Conservation (phyloP, 768 basidiomycete species). For the Boletellus ananiceps region DNA sequence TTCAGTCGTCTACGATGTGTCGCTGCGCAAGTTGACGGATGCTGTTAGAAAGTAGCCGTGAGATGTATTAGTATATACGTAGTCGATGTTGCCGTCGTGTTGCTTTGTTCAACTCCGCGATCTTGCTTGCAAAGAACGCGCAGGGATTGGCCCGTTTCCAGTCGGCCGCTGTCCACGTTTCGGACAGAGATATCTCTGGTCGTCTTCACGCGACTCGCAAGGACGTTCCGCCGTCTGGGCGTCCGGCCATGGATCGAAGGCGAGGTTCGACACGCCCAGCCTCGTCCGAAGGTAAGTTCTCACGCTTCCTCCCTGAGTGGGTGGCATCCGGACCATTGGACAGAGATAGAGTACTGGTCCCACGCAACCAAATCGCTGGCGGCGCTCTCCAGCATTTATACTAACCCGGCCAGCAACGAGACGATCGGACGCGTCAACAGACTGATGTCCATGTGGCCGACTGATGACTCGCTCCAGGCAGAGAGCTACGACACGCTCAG, state of each 20-base stretch:
- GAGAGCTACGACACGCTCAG: conserved; percentile 67
- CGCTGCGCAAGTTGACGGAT: conserved; percentile 55
- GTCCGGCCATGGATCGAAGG: conserved; percentile 57
- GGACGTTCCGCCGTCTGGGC: not conserved
- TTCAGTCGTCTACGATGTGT: conserved; percentile 81
- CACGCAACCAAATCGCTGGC: conserved; percentile 59
- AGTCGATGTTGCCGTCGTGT: not conserved
- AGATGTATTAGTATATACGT: not conserved
- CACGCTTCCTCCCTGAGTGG: conserved; percentile 15
- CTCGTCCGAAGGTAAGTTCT: conserved; percentile 66
- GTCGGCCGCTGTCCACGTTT: not conserved
- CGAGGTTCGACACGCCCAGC: conserved; percentile 61
- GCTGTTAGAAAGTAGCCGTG: not conserved
- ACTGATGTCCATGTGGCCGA: conserved; percentile 65
- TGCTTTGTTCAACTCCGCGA: conserved; percentile 22
- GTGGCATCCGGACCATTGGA: conserved; percentile 4
- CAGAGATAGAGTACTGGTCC: conserved; percentile 77
- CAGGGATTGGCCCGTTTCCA: not conserved
- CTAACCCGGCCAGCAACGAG: conserved; percentile 46
- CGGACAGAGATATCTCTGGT: conserved; percentile 5
- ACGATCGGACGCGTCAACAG: conserved; percentile 71
- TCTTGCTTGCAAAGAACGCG: conserved; percentile 8
- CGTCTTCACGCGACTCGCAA: not conserved
- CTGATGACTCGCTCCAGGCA: conserved; percentile 61
- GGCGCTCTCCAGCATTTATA: conserved; percentile 50